Percentiles rank a stretch among this genome's conserved stretches.
Conservation (phyloP, 2,329 filamentous ascomycete species). For the Trichoderma aggressivum region DNA sequence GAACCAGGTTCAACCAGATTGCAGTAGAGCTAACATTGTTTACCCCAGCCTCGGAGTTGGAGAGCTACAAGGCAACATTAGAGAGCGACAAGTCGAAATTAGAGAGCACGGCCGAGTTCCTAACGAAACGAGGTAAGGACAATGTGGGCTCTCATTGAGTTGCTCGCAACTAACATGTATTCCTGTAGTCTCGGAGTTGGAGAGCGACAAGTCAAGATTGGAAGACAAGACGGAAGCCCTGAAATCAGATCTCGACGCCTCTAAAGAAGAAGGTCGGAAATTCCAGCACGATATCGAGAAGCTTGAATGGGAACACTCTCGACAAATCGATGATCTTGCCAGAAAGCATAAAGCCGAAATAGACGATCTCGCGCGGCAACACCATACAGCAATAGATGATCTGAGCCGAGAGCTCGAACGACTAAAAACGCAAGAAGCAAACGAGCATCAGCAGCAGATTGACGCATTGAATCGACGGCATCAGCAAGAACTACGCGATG, state of each 20-base stretch:
- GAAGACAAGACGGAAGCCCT: conserved; percentile 48
- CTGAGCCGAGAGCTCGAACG: conserved; percentile 45
- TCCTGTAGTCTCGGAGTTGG: conserved; percentile 42
- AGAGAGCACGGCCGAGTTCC: conserved; percentile 42
- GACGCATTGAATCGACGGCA: conserved; percentile 61
- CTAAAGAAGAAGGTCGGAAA: conserved; percentile 36
- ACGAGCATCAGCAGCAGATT: conserved; percentile 65
- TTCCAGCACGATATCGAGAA: conserved; percentile 37
- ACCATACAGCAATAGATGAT: conserved; percentile 33
- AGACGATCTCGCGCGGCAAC: conserved; percentile 36
- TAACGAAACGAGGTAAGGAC: conserved; percentile 36
- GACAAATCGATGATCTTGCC: conserved; percentile 54
- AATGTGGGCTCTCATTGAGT: too few relatives aligned
- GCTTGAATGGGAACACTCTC: conserved; percentile 35
- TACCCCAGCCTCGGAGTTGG: conserved; percentile 43
- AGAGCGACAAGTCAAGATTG: conserved; percentile 45
- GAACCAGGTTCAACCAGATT: not conserved
- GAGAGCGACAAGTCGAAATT: conserved; percentile 45
- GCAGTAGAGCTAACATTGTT: conserved; percentile 22
- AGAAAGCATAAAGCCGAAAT: conserved; percentile 35
- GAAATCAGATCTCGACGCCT: conserved; percentile 59
- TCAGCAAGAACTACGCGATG: conserved; percentile 63
- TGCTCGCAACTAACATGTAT: not conserved
- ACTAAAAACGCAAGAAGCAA: conserved; percentile 45
- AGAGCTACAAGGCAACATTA: not conserved